A percentile compares a stretch with the other conserved stretches of the same genome.
These are phyloP conservation scores for Trichoderma sp. DNA, from an alignment of 2,329 filamentous ascomycete genomes.

Conservation along the genomic window DNA sequence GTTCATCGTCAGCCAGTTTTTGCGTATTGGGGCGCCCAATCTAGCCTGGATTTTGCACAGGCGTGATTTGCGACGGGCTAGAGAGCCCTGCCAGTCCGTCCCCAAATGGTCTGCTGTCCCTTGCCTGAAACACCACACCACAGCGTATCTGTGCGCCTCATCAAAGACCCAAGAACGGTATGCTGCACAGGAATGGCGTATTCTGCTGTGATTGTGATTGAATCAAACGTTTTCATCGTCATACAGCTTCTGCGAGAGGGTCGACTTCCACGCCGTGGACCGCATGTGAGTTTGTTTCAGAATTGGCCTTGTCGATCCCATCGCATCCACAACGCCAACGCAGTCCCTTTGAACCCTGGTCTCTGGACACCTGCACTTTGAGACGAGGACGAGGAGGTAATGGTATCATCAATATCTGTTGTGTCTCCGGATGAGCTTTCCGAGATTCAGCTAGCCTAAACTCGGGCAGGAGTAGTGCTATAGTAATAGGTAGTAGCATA, in stretches of 20 bases:
- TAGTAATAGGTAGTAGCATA: not conserved
- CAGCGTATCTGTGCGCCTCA: not conserved
- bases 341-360: not conserved
- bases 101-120: not conserved
- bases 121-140: not conserved
- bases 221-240: not conserved
- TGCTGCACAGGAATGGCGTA: not conserved
- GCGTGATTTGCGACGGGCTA: slow-evolving; percentile 2
- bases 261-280: not conserved
- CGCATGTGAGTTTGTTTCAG: not conserved
- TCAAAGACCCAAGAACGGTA: not conserved
- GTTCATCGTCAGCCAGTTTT: slow-evolving; percentile 23
- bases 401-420: not conserved
- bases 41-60: slow-evolving; percentile 8
- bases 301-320: not conserved
- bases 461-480: not conserved
- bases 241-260: not conserved
- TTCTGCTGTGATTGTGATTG: not conserved
- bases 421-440: slow-evolving; percentile 11
- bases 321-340: not conserved
- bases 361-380: not conserved
- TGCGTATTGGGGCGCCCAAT: slow-evolving; percentile 9
- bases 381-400: not conserved
- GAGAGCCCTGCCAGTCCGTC: not conserved
- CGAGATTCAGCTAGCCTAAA: slow-evolving; percentile 14